phyloP scores from a whole-genome alignment of 164 flowering plant species.

The Taxillus chinensis region DNA sequence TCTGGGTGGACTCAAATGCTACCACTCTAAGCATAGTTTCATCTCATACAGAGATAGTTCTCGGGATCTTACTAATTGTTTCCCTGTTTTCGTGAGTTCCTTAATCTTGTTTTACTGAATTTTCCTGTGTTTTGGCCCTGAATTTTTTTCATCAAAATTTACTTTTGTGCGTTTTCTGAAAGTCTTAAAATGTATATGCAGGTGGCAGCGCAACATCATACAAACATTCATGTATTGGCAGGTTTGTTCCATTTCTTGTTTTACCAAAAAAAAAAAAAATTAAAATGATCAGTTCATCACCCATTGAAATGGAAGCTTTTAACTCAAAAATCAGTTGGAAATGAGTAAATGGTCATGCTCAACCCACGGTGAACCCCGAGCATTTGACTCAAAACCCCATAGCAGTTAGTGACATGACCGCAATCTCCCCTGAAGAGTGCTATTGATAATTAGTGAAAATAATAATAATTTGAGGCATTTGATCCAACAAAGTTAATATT shows the following conservation, averaged over 20 bases:
- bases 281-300: not conserved
- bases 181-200: slow-evolving; percentile 21
- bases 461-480: too few relatives aligned
- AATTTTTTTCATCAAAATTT: not conserved
- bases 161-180: too few relatives aligned
- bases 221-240: slow-evolving; percentile 99
- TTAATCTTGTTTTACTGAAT: not conserved
- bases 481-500: too few relatives aligned
- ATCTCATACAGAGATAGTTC: slow-evolving; percentile 87
- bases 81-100: slow-evolving; percentile 81
- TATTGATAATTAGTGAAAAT: too few relatives aligned
- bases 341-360: too few relatives aligned
- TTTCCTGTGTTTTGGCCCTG: not conserved
- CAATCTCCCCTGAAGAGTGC: too few relatives aligned
- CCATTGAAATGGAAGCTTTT: too few relatives aligned
- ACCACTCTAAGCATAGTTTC: slow-evolving; percentile 77
- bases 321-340: too few relatives aligned
- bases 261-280: not conserved
- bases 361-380: too few relatives aligned
- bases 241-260: slow-evolving; percentile 27
- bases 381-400: too few relatives aligned
- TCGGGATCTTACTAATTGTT: slow-evolving; percentile 74
- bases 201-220: slow-evolving; percentile 94
- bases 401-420: too few relatives aligned
- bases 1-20: slow-evolving; percentile 93